phyloP scores from a whole-genome alignment of 345 rosid species.

The Lumnitzera racemosa region DNA sequence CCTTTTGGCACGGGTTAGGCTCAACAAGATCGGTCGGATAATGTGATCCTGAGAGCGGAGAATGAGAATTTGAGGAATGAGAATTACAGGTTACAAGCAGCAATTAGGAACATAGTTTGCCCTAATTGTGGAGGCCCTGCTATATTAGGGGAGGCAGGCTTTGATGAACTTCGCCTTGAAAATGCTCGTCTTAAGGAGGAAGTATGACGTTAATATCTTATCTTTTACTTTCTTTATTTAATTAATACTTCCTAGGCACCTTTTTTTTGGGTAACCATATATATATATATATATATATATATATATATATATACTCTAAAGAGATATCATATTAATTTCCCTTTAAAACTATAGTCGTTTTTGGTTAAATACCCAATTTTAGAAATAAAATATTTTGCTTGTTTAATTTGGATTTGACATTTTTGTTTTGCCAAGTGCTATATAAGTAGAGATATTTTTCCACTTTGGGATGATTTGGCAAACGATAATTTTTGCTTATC shows the following conservation, averaged over 20 bases:
- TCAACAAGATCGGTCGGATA: conserved; percentile 82
- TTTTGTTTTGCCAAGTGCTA: too few species aligned
- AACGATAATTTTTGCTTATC: background rate
- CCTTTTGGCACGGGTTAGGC: conserved; percentile 38
- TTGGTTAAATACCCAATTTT: background rate
- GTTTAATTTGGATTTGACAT: too few species aligned
- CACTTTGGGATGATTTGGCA: background rate
- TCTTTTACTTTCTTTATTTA: too few species aligned
- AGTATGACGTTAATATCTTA: conserved; percentile 23
- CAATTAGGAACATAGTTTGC: conserved; percentile 58
- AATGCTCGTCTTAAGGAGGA: conserved; percentile 84
- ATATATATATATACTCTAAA: background rate
- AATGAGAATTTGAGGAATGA: conserved; percentile 67
- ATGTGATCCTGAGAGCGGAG: conserved; percentile 67
- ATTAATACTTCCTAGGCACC: too few species aligned
- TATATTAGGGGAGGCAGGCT: conserved; percentile 56
- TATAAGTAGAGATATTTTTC: too few species aligned
- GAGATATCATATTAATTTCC: too few species aligned
- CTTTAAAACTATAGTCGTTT: background rate
- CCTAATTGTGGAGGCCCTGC: conserved; percentile 74
- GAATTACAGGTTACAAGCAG: conserved; percentile 69
- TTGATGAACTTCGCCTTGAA: conserved; percentile 73
- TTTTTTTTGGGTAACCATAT: too few species aligned
- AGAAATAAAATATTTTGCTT: background rate
- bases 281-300: background rate